phyloP scores from a whole-genome alignment of 352 stramenopile species.

The Thalassiosira pacifica region DNA sequence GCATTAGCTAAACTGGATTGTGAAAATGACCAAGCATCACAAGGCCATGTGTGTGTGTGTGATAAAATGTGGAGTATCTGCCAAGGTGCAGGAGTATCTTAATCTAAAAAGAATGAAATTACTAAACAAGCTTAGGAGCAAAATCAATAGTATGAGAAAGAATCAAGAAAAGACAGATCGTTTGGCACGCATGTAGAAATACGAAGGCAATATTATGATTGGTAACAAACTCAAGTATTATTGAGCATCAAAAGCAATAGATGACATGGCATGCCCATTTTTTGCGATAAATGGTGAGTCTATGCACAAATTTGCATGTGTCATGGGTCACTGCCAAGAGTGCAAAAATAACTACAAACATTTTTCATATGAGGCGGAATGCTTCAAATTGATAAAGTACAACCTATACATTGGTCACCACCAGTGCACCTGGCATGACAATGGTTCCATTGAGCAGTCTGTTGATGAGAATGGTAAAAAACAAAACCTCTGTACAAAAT shows the following conservation, averaged over 20 bases:
- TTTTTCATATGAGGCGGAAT: neutral
- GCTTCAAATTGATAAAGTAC: neutral
- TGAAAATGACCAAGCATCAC: neutral
- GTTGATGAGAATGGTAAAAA: neutral
- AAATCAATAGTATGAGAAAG: neutral
- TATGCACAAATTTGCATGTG: neutral
- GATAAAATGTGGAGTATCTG: neutral
- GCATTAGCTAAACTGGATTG: neutral
- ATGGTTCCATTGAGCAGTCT: neutral
- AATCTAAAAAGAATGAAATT: neutral
- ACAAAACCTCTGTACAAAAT: neutral
- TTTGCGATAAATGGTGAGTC: neutral
- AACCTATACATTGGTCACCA: neutral
- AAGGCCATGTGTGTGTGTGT: neutral
- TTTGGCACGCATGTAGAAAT: neutral
- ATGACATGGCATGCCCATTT: neutral
- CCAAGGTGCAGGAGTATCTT: neutral
- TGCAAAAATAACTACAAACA: slow-evolving; percentile 3
- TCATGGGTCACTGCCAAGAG: neutral
- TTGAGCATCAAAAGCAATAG: neutral
- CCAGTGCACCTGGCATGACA: neutral
- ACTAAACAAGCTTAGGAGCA: neutral
- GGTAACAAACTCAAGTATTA: neutral
- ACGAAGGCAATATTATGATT: neutral
- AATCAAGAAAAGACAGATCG: neutral